Base-by-base conservation (phyloP, 768 basidiomycete genomes). In the Tylopilus sp. region DNA sequence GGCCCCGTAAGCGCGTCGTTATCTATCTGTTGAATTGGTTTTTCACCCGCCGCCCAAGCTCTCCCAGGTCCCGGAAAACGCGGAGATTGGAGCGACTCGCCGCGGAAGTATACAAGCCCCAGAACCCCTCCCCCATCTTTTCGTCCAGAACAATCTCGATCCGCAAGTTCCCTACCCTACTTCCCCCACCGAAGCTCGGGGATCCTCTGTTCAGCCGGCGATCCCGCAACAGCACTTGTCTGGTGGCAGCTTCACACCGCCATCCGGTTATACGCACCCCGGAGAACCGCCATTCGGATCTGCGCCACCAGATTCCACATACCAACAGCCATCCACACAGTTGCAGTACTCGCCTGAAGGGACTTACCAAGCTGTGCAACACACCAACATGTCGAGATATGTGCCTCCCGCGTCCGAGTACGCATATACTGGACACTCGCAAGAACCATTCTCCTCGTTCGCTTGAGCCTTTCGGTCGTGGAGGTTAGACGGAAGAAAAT, bases 31-130 rank as follows among this genome's bases (percentile, higher is more conserved):
- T 14, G 36, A 22, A n/a, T 21, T 17, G 34, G 45, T 48, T 14
- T 21, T 52, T 56, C 48, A 58, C 44, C 28, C 49, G 11, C 26
- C 6, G 11, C 26, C 6, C 31, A 30, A 59, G 64, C 62, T 59
- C 21, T 52, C 59, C 10, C 66, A 62, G 53, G 60, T 58, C 5
- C 68, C 62, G 2, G 58, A 57, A 45, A 62, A 52, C 9, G 60
- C 55, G 2, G 67, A 69, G 29, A 54, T 69, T 2, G 30, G 29
- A 4, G 26, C 45, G 10, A 58, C 58, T 1, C 66, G 70, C 14
- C 70, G 70, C 4, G 61, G 56, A 12, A 70, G 68, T 17, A 60
- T 70, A 31, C 62, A 63, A 6, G 34, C 50, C 0, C 60, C 49
- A 19, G 62, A 68, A 17, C 31, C 58, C 1, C 43, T 68, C 7